A percentile compares a stretch with the other conserved stretches of the same genome.
phyloP scores from a whole-genome alignment of 2,329 filamentous ascomycete species.

The Ascocoryne sarcoides region DNA sequence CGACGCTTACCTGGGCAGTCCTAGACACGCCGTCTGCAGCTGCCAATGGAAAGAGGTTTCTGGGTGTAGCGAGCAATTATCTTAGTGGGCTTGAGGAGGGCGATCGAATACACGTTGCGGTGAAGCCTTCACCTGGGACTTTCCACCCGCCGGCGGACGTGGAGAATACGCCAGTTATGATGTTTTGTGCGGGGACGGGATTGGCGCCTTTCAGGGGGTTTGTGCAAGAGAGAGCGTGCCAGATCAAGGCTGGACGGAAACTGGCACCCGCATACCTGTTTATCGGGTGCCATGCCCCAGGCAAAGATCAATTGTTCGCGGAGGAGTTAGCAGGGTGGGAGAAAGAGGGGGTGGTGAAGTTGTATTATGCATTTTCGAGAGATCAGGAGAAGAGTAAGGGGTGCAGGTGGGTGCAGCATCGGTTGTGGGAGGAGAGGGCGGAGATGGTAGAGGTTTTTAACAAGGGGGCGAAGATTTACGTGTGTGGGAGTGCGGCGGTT shows the following conservation, averaged over 20 bases:
- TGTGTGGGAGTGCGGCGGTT: constrained; percentile 27
- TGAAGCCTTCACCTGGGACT: constrained; percentile 30
- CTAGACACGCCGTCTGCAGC: constrained; percentile 36
- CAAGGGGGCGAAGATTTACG: constrained; percentile 21
- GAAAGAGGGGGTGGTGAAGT: constrained; percentile 16
- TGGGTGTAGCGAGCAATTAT: constrained; percentile 41
- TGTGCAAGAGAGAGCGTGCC: constrained; percentile 39
- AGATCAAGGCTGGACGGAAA: constrained; percentile 29
- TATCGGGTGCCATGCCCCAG: constrained; percentile 21
- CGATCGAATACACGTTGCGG: constrained; percentile 31
- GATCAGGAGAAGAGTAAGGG: constrained; percentile 17
- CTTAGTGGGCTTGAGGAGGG: constrained; percentile 33
- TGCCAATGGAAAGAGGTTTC: constrained; percentile 32
- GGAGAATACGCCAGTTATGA: constrained; percentile 26
- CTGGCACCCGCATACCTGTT: constrained; percentile 22
- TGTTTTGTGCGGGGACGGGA: constrained; percentile 31
- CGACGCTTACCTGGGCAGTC: constrained; percentile 53
- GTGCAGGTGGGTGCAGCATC: constrained; percentile 21
- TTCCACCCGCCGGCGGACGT: constrained; percentile 27
- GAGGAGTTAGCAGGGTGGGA: constrained; percentile 20
- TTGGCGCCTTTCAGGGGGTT: constrained; percentile 42
- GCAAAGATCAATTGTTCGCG: constrained; percentile 17
- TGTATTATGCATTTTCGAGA: constrained; percentile 20
- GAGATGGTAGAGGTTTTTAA: constrained; percentile 19
- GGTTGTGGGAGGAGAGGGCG: constrained; percentile 20